Evolutionary conservation across 2,329 filamentous ascomycete genomes (phyloP), one percentile per base, ranked within the genome.

Genomic region (Claviceps paspali): DNA sequence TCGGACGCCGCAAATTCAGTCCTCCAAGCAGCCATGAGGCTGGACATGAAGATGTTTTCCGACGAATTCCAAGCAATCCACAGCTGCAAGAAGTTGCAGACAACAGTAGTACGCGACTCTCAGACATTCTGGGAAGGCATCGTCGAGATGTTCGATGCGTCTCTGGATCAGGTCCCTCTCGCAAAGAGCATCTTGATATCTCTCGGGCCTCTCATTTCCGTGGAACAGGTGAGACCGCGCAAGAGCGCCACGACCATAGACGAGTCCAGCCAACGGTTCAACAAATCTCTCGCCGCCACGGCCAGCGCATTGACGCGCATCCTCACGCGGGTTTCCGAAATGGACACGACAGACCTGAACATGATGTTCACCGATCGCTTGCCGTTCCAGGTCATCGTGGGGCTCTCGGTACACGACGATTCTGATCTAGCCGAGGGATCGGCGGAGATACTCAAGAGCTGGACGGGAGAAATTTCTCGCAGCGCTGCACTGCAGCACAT

Each of bases 341-440:
- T 95, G 49, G 69, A 73, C 15, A 66, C 74, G 1, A 61, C 68
- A 4, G 75, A 88, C 41, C 64, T 96, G 29, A 70, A 76, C 40
- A 63, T 70, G 18, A 61, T 96, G 9, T 84, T 83, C 49, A 65
- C 72, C 36, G 75, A 79, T 40, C 68, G 73, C 15, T 63, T 75
- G 29, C 78, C 78, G 6, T 80, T 83, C 41, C 76, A 79, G 45
- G 75, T 82, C 27, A 68, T 94, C 29, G 75, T 94, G 32, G 79
- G 80, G 4, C 70, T 84, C 14, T 73, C 95, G 6, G 76, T 95
- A 39, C 86, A 86, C 30, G 82, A 84, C 12, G 79, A 92, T 46
- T 66, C 81, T 39, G 70, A 77, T 40, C 78, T 91, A 24, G 85
- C 84, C 43, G 79, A 87, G 52, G 80, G 83, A 12, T 79, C 82